Evolutionary conservation across 352 stramenopile genomes (phyloP), one percentile per base, ranked within the genome.

Genomic region (Globisporangium echinulatum): DNA sequence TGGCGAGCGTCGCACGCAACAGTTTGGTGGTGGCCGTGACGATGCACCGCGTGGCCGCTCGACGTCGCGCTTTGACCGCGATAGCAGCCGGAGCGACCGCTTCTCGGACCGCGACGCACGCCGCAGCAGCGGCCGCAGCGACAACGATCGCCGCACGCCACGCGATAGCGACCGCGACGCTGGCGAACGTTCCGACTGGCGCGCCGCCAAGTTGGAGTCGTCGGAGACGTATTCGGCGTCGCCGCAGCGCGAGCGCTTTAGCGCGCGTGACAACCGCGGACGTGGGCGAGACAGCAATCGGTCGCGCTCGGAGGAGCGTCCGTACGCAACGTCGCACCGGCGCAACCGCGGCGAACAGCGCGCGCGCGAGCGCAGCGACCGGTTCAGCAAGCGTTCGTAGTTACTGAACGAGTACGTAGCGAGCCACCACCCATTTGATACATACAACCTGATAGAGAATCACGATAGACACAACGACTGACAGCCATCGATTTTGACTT

Each of bases 341-440:
- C 59, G 53, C 37, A 43, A 57, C 14, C 59, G 59, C 50, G 51
- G 66, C 40, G 49, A 59, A 37, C 58, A 60, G 58, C 50, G 61
- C 58, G 36, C 49, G 14, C 53, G 59, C 11, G 59, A 65, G 6
- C 59, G 59, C 42, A 56, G 47, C 47, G 53, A 57, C 15, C 59
- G 53, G n/a, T 59, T 56, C 47, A 54, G 59, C 46, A 65, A 59
- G 47, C 54, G 54, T 39, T 33, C 25, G 25, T 33, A 33, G 25
- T 33, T 33, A 33, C 25, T 33, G 25, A 33, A 33, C 25, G 19
- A 33, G 37, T 37, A 48, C 39, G 10, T 43, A 8, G 39, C 10
- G 39, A 11, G 39, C 39, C 10, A 33, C 25, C 25, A 2, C 25
- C 1, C 25, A 33, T 33, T 33, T 33, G 25, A 33, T 33, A 33